Evolutionary conservation across 257 asterid genomes (phyloP).

Genomic region (Nicotiana benthamiana): DNA sequence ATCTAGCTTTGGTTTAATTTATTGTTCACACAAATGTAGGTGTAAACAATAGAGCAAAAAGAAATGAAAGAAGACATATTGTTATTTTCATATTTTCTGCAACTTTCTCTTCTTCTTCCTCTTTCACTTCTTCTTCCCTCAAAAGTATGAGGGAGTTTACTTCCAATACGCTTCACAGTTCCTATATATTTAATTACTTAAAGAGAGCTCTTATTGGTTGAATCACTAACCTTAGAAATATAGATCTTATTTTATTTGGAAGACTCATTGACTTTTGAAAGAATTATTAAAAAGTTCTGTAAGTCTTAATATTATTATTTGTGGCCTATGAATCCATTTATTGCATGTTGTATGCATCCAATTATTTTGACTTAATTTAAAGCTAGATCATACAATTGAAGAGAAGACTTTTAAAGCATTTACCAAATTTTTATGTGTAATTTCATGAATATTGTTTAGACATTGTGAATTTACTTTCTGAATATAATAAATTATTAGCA

Average conservation of each 20-base stretch:
- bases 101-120: background rate
- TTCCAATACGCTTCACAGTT: background rate
- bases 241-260: background rate
- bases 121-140: background rate
- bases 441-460: background rate
- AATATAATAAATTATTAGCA: background rate
- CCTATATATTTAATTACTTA: background rate
- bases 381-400: background rate
- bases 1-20: too few relatives aligned
- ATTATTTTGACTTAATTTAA: background rate
- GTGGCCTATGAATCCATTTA: background rate
- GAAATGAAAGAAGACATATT: conserved; percentile 45
- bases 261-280: background rate
- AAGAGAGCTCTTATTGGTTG: background rate
- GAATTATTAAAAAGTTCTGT: background rate
- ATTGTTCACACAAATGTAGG: conserved; percentile 64
- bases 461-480: background rate
- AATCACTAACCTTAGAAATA: background rate
- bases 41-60: conserved; percentile 35
- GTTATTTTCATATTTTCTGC: conserved; percentile 17
- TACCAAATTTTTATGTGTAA: too few relatives aligned
- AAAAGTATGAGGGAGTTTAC: conserved; percentile 6
- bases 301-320: background rate
- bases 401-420: background rate
- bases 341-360: background rate